Base-by-base conservation (phyloP, 2,329 filamentous ascomycete species). In the Teratosphaeria epicoccoides region DNA sequence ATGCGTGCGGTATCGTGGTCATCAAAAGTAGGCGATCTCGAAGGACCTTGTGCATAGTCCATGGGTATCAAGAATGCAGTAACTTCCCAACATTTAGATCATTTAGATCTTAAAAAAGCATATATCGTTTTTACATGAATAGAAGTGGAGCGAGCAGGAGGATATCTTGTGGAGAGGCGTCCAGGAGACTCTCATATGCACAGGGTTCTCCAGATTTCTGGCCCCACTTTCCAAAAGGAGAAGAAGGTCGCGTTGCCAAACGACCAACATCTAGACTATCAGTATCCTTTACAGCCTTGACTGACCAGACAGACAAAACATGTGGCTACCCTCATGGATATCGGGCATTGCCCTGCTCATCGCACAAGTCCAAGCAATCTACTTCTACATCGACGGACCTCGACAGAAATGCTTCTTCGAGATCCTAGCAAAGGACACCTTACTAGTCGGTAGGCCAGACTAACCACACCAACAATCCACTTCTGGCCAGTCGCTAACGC, bases 381-480 rank as follows among this genome's bases (percentile, higher is more conserved):
- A 95, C 82, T 95, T 98, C 78, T 97, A 87, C 76, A 84, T 97
- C 70, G 89, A 97, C 69, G 87, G 86, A 64, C 79, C 80, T 47
- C 75, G 81, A 59, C 85, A 88, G 61, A 96, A 94, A 75, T 98
- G 93, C 74, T 98, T 98, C 82, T 95, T 87, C 74, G 93, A 98
- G 75, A 91, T 97, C 72, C 80, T 98, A 54, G 90, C 93, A 59
- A 96, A 97, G 77, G 91, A 95, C 71, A 97, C 93, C 12, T 76
- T 98, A 53, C 91, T 98, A 51, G 90, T 96, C 54, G 93, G 82
- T 84, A 76, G 56, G 46, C 12, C 24, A 40, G 23, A 14, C 11
- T 9, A 46, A 6, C 24, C 22, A 22, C 2, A 22, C 23, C 24
- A 46, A 14, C 46, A 17, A 12, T n/a, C 9, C n/a, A n/a, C 2